Evolutionary conservation across 768 basidiomycete species (phyloP), one percentile per base, ranked within the genome.

Genomic region (Trametes cingulata): DNA sequence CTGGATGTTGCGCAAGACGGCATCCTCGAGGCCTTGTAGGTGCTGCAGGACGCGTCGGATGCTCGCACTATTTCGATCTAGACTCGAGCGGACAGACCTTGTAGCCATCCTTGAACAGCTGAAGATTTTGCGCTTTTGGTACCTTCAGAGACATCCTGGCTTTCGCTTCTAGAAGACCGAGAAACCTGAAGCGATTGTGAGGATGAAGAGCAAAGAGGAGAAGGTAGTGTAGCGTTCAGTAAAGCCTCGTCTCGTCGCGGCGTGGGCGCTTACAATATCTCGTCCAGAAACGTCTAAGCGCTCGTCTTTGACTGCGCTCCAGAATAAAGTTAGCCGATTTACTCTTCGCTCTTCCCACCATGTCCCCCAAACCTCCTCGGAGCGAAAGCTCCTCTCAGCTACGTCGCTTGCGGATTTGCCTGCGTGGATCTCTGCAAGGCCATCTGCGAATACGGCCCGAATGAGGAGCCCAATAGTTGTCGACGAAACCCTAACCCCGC

Each of bases 91-190:
- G 19, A 70, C 75, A 17, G 62, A 91, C 94, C 82, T 96, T 97
- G 84, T 93, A 95, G 24, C 96, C 96, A 33, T 97, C 93, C 75
- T 98, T 98, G 83, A 99, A 98, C 40, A 99, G 85, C 74, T 95
- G 93, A 41, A 95, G 71, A 64, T 88, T 91, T 71, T 85, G 89
- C 53, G 88, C 78, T 75, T 95, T 95, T 27, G 95, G 95, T 19
- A 98, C 93, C 80, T 95, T 95, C 69, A 98, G 82, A 63, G 94
- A 87, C 95, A 98, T 98, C 49, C 12, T 35, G 19, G 4, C 2
- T 22, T 9, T 14, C n/a, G 39, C 37, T 33, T 33, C 10, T 33
- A 10, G 10, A 5, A 33, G 29, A 33, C 29, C 39, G 6, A 3
- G 37, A n/a, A 7, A 36, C 4, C 37, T 20, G 19, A 39, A 35